Percentiles rank a stretch among this genome's conserved stretches.
These are phyloP conservation scores for Wallacemonas sp. DNA, from an alignment of 208 protist genomes.

Conservation along the genomic window DNA sequence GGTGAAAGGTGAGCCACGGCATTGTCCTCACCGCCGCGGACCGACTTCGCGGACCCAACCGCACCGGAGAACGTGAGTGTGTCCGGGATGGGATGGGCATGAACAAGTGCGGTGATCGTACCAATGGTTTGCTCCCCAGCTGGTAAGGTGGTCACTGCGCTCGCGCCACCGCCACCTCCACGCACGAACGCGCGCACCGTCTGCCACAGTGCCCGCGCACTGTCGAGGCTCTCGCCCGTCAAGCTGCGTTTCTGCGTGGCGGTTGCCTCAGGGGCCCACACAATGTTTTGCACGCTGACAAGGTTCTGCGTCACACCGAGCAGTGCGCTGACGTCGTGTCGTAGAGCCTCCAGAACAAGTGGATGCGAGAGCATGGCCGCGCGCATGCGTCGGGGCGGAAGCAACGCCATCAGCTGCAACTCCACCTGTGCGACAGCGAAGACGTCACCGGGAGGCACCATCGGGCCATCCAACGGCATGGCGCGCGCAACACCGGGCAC, in stretches of 20 bases:
- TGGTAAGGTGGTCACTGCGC: neutral
- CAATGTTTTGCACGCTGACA: constrained; percentile 5
- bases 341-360: constrained; percentile 5
- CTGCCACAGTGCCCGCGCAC: neutral
- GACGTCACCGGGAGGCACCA: neutral
- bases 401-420: neutral
- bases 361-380: constrained; percentile 13
- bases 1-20: neutral
- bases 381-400: neutral
- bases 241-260: neutral
- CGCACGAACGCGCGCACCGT: neutral
- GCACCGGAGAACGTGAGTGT: neutral
- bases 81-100: constrained; percentile 1
- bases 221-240: neutral
- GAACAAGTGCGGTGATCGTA: neutral
- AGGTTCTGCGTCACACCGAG: constrained; percentile 15
- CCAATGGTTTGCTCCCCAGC: neutral
- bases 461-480: neutral
- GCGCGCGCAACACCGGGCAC: neutral
- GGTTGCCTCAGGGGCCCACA: neutral
- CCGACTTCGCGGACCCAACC: neutral
- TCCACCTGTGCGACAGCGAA: neutral
- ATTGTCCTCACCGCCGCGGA: neutral
- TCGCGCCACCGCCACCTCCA: neutral
- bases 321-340: constrained; percentile 10